Evolutionary conservation across 1,284 basidiomycete genomes (phyloP), one percentile per base, ranked within the genome.

Genomic region (Heliocybe sulcata): DNA sequence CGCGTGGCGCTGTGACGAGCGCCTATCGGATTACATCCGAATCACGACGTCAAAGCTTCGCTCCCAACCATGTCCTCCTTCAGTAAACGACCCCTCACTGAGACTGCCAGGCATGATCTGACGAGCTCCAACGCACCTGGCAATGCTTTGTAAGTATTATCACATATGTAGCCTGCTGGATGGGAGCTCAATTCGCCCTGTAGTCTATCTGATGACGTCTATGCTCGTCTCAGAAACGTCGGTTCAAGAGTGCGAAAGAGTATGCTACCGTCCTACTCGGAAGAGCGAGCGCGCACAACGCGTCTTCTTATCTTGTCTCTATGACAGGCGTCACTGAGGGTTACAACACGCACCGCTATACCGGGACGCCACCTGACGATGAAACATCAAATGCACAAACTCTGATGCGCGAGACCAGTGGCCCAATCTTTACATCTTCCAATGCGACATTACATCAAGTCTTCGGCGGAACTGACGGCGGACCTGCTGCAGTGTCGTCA

Each of bases 201-300:
- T 49, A 49, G 47, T 29, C 11, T 45, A 25, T 45, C 47, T 25
- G 27, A 29, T 22, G 79, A 81, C 55, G 66, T 80, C 27, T 64
- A 70, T 49, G 66, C 70, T 19, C 69, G 68, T 54, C 69, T 82
- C 29, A 74, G 75, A 50, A 77, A 69, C 58, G 60, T 79, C 23
- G 79, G 74, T 26, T 67, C 76, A 54, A 76, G 78, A 50, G 72
- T 77, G 35, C 69, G 80, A 58, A 77, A 77, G 63, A 74, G 80
- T 80, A 65, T 56, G 72, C 63, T 12, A 20, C 10, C 14, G 23
- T 16, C 6, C 3, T 22, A 49, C 4, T 49, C 60, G 56, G 53
- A 67, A 64, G 69, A 55, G 64, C 68, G 61, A 56, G 65, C 65
- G 60, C 65, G 65, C 65, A 62, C 65, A 52, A 70, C 64, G 56